Evolutionary conservation across 257 asterid species (phyloP), one percentile per base, ranked within the genome.

Genomic region (Handroanthus guayacan): DNA sequence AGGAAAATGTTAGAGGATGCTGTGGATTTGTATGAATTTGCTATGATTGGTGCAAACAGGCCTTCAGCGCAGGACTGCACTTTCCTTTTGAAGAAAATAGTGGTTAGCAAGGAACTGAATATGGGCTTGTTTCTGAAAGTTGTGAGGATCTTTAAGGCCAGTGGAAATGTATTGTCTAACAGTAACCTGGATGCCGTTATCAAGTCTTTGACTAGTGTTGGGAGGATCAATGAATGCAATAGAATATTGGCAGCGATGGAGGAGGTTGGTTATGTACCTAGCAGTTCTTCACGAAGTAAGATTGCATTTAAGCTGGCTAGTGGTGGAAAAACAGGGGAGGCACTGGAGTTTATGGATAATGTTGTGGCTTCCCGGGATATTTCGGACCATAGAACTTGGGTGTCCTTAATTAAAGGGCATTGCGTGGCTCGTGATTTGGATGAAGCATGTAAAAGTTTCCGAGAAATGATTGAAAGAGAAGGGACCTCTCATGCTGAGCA

Each of bases 171-270:
- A 37, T 71, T 91, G 78, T 85, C 90, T 43, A 71, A 85, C 77
- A 80, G 86, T 51, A 84, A 84, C 44, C 74, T 92, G 54, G 80
- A 91, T 71, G 87, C 89, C 0, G 67, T 92, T 75, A 77, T 91
- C 45, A 91, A 91, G 86, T 91, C 96, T 80, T 84, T 95, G 86
- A 81, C 80, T 9, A 89, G 97, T 72, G 97, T 81, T 78, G 97
- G 89, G 60, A 89, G 91, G 84, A 66, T 84, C 76, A 83, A 76
- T 8, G 94, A 92, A 70, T 88, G 91, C 74, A 86, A 78, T 71
- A 73, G 72, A 62, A 83, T 95, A 76, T 72, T 92, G 79, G 79
- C 70, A 67, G 93, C 87, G 39, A 62, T 90, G 89, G 82, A 84
- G 79, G 88, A 85, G 63, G 82, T 81, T 76, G 98, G 97, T 18